Evolutionary conservation across 495 filamentous ascomycete species (phyloP).

Genomic region (Penicillium daleae): DNA sequence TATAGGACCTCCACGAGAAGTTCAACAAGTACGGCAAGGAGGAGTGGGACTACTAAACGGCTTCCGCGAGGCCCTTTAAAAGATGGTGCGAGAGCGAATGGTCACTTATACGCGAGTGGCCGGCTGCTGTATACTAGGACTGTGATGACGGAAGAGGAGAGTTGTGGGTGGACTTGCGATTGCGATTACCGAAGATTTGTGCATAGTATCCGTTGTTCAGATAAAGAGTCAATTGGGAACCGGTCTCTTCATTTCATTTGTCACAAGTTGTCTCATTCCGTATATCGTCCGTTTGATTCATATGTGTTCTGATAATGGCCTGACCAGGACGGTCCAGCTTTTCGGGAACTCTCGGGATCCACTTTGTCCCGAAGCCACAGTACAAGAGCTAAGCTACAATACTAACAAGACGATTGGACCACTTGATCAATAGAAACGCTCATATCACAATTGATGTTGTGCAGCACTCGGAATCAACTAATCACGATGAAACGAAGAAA

Average conservation of each 20-base stretch:
- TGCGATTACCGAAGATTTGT: slow-evolving; percentile 40
- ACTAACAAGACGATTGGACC: neutral
- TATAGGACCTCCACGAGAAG: slow-evolving; percentile 83
- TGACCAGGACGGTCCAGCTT: slow-evolving; percentile 5
- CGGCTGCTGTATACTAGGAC: slow-evolving; percentile 72
- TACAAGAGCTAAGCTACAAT: neutral
- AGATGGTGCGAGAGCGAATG: slow-evolving; percentile 18
- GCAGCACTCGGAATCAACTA: slow-evolving; percentile 16
- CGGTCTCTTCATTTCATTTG: slow-evolving; percentile 31
- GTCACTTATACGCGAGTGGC: slow-evolving; percentile 50
- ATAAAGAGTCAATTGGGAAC: slow-evolving; percentile 43
- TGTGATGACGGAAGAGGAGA: slow-evolving; percentile 30
- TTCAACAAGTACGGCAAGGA: slow-evolving; percentile 99
- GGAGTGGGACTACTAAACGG: slow-evolving; percentile 52
- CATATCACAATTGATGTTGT: slow-evolving; percentile 18
- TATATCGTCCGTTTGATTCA: neutral
- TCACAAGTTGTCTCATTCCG: neutral
- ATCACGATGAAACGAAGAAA: slow-evolving; percentile 20
- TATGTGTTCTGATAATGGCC: slow-evolving; percentile 1
- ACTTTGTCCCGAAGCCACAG: slow-evolving; percentile 2
- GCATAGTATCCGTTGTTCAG: slow-evolving; percentile 42
- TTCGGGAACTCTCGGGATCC: slow-evolving; percentile 11
- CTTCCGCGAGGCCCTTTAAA: slow-evolving; percentile 22
- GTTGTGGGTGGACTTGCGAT: slow-evolving; percentile 26
- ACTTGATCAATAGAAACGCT: slow-evolving; percentile 10